Evolutionary conservation across 1,139 yeast genomes (phyloP).

Genomic region (Zygosaccharomyces sapae): DNA sequence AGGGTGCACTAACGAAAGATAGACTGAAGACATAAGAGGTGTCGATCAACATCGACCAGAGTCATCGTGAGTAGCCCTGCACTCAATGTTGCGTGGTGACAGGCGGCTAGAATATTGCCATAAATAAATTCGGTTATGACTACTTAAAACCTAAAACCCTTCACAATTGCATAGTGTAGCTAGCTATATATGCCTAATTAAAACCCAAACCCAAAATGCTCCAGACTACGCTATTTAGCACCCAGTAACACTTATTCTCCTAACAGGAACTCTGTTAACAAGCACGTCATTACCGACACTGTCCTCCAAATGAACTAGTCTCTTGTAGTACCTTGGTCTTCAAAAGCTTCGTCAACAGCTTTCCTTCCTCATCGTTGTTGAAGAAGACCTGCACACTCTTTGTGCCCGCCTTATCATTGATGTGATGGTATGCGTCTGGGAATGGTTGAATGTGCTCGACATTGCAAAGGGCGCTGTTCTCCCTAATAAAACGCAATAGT

Average conservation of each 20-base stretch:
- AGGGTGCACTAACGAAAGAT: no score
- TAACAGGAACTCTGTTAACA: conserved; percentile 6
- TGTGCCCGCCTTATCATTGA: conserved; percentile 20
- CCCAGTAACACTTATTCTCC: conserved; percentile 6
- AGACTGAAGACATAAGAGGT: no score
- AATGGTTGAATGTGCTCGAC: conserved; percentile 23
- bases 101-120: no score
- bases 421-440: conserved; percentile 24
- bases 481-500: conserved; percentile 49
- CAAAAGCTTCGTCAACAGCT: conserved; percentile 13
- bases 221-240: not conserved
- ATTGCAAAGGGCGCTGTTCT: conserved; percentile 9
- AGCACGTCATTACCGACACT: not conserved
- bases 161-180: no score
- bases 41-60: no score
- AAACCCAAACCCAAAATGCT: no score
- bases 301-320: conserved; percentile 4
- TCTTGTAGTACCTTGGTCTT: conserved; percentile 11
- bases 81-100: no score
- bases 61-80: no score
- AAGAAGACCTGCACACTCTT: conserved; percentile 21
- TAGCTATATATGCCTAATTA: no score
- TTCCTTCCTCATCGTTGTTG: conserved; percentile 12
- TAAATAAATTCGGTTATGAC: no score
- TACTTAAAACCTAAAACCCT: no score